Conservation (phyloP, 805 yeast species). For the Candida pseudoglaebosa region DNA sequence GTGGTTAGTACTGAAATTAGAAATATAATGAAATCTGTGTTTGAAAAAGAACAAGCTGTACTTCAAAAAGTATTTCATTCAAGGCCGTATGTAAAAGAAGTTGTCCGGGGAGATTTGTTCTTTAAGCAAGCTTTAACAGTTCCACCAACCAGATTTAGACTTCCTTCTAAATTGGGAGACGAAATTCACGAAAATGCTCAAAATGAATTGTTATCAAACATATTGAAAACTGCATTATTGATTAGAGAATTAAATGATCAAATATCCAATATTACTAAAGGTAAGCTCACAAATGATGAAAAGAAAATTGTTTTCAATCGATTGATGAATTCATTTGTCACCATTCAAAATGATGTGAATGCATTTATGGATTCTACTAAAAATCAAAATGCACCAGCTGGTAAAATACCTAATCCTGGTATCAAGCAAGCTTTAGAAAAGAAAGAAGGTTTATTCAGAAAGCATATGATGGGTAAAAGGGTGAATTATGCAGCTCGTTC, state of each 20-base stretch:
- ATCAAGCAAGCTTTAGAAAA: conserved; percentile 95
- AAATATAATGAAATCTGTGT: conserved; percentile 70
- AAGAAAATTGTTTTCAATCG: conserved; percentile 77
- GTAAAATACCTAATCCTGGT: conserved; percentile 84
- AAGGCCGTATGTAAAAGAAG: conserved; percentile 54
- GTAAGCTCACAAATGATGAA: conserved; percentile 52
- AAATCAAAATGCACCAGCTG: conserved; percentile 67
- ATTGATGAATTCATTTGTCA: conserved; percentile 93
- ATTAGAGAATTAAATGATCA: conserved; percentile 90
- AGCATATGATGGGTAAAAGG: conserved; percentile 99
- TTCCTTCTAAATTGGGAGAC: conserved; percentile 96
- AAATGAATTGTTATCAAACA: conserved; percentile 79
- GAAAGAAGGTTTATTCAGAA: conserved; percentile 97
- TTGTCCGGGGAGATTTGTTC: conserved; percentile 72
- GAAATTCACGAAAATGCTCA: conserved; percentile 93
- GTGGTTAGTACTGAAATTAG: conserved; percentile 84
- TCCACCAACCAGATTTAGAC: conserved; percentile 94
- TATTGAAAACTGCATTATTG: conserved; percentile 72
- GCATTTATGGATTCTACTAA: conserved; percentile 90
- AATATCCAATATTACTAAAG: conserved; percentile 45
- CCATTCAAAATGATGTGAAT: conserved; percentile 91
- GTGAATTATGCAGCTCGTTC: conserved; percentile 99
- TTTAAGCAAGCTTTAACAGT: conserved; percentile 86
- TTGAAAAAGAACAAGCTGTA: conserved; percentile 65
- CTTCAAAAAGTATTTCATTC: conserved; percentile 77